phyloP scores from a whole-genome alignment of 768 basidiomycete species.

The Guyanaporus albipodus region DNA sequence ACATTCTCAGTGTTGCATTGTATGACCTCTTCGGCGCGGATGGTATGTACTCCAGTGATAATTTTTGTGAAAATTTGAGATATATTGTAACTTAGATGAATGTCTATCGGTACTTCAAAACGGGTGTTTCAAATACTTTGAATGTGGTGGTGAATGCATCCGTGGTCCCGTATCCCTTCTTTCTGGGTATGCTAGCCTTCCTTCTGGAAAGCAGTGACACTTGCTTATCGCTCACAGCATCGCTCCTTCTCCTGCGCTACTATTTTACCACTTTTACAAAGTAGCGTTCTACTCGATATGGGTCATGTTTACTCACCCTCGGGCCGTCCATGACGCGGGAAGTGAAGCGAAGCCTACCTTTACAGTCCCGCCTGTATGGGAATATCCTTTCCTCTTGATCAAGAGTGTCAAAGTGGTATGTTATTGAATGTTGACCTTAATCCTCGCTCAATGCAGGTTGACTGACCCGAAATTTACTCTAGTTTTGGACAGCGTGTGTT shows the following conservation, averaged over 20 bases:
- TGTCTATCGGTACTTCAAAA: slow-evolving; percentile 59
- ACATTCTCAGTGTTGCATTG: slow-evolving; percentile 88
- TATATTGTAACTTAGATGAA: slow-evolving; percentile 44
- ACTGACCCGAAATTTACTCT: slow-evolving; percentile 2
- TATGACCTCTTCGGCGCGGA: slow-evolving; percentile 95
- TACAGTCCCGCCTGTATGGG: slow-evolving; percentile 43
- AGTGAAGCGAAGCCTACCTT: slow-evolving; percentile 36
- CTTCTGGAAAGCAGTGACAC: neutral
- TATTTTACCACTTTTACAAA: slow-evolving; percentile 89
- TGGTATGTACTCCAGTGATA: slow-evolving; percentile 47
- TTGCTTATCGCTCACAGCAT: slow-evolving; percentile 44
- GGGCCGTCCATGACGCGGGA: slow-evolving; percentile 13
- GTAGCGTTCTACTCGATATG: slow-evolving; percentile 96
- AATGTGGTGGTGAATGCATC: slow-evolving; percentile 85
- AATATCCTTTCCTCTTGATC: slow-evolving; percentile 66
- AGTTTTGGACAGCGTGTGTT: slow-evolving; percentile 91
- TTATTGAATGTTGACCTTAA: slow-evolving; percentile 21
- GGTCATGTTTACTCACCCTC: slow-evolving; percentile 73
- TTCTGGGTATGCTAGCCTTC: slow-evolving; percentile 60
- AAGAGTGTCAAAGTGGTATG: slow-evolving; percentile 69
- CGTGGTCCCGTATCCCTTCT: slow-evolving; percentile 87
- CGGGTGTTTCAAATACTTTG: slow-evolving; percentile 98
- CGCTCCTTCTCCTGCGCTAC: slow-evolving; percentile 70
- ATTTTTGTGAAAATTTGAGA: neutral
- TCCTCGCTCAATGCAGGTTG: neutral